Evolutionary conservation across 106 monocot species (phyloP), one percentile per base, ranked within the genome.

Genomic region (Dendrobium officinale): DNA sequence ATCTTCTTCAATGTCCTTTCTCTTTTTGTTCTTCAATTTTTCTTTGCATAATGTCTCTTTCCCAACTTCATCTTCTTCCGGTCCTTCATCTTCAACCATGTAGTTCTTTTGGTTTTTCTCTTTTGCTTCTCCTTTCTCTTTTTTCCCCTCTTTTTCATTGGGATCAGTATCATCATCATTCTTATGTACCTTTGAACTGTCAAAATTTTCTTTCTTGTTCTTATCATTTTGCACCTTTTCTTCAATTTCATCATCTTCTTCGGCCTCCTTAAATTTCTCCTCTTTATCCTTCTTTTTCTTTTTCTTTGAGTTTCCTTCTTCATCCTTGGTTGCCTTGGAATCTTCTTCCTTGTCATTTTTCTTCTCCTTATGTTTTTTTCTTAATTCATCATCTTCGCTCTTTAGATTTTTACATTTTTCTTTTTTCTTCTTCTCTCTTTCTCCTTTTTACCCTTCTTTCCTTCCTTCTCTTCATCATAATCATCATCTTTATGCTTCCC

Each of bases 311-410:
- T 37, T 40, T 11, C 70, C 26, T 16, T 48, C 84, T 10, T 49
- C 1, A 26, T 49, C 10, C 24, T 84, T 75, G 5, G 4, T 61
- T 8, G 77, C 66, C 5, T 77, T 67, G 42, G 48, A 51, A 15
- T 67, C 80, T 77, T 5, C 72, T 56, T 73, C 42, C 20, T 74
- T 72, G 9, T 59, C 67, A 37, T 37, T 37, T 37, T 37, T 37
- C 76, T 75, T 84, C 29, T 73, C 40, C 80, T 72, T 22, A 8
- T 85, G 67, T 49, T 77, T 72, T 6, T 54, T 77, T 8, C 72
- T 64, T 22, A 7, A 37, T 47, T 81, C 31, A 8, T 67, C 16
- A 19, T 82, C 45, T 18, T 40, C 8, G 7, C 55, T 66, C 67
- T 82, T 75, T 9, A 24, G 13, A 42, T 73, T 42, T 26, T 55